These are phyloP conservation scores for Vicia villosa DNA, from an alignment of 306 rosid species.

Conservation along the genomic window DNA sequence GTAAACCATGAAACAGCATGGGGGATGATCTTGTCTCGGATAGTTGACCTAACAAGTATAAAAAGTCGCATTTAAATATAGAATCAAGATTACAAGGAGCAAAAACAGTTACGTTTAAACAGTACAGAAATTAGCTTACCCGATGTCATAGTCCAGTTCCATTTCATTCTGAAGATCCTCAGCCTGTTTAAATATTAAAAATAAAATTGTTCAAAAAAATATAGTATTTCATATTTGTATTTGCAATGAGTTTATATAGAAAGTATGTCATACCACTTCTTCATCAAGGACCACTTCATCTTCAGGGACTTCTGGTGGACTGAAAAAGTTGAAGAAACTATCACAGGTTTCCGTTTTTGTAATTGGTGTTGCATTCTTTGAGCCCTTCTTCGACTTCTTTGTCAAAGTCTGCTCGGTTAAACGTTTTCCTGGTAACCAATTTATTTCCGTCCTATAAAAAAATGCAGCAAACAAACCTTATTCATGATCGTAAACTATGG, in stretches of 20 bases:
- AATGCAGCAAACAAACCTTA: slow-evolving; percentile 1
- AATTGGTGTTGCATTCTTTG: slow-evolving; percentile 68
- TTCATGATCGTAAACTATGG: not conserved
- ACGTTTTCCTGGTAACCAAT: slow-evolving; percentile 69
- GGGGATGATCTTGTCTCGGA: slow-evolving; percentile 80
- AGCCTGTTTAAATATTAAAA: slow-evolving; percentile 42
- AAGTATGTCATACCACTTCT: slow-evolving; percentile 52
- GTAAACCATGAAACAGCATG: slow-evolving; percentile 93
- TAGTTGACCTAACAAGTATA: slow-evolving; percentile 54
- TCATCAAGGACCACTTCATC: slow-evolving; percentile 68
- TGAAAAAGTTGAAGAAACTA: slow-evolving; percentile 84
- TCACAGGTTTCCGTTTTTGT: slow-evolving; percentile 73
- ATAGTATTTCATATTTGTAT: not conserved
- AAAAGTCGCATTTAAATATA: not conserved
- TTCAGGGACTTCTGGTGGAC: slow-evolving; percentile 77
- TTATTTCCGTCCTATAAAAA: slow-evolving; percentile 62
- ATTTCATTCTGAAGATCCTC: slow-evolving; percentile 71
- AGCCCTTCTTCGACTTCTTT: slow-evolving; percentile 73
- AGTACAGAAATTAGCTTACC: slow-evolving; percentile 48
- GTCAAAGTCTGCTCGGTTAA: slow-evolving; percentile 70
- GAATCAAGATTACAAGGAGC: not conserved
- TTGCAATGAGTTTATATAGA: not conserved
- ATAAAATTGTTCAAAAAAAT: not conserved
- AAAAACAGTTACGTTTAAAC: not conserved
- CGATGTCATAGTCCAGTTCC: slow-evolving; percentile 84